Evolutionary conservation across 495 filamentous ascomycete species (phyloP), one percentile per base, ranked within the genome.

Genomic region (Echria macrotheca): DNA sequence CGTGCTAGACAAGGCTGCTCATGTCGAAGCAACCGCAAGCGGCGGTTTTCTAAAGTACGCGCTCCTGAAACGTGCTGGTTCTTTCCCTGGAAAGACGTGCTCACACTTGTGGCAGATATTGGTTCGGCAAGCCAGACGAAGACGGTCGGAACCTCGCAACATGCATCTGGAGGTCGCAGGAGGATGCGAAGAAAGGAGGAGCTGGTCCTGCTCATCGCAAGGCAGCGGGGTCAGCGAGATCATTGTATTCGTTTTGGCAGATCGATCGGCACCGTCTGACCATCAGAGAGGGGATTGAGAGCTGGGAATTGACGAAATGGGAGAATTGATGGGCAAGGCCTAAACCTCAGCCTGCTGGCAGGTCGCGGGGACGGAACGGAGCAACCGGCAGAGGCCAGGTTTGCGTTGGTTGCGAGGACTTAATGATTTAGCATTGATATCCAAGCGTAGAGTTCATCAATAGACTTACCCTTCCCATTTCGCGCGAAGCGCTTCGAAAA

Each of bases 21-120:
- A 94, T 57, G 71, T 73, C 22, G 88, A 95, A 65, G 90, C 90
- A 9, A 81, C 77, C 4, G 71, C 71, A 26, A 84, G 81, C 54
- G 89, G 88, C 1, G 89, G 90, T n/a, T 73, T 96, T 59, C 68
- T 95, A 57, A 93, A 94, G 78, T 79, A 65, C 28, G 73, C 56
- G 40, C 0, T n/a, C 35, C 24, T 6, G 5, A 22, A 14, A 19
- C 58, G 55, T 24, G 8, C 44, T 29, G 10, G 9, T 21, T 17
- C 26, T 60, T 54, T 53, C 38, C 41, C 10, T 25, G 1, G 24
- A 10, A n/a, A 31, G 7, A 12, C 1, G 23, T 44, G 37, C 53
- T 54, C 24, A 58, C 57, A 55, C 37, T 48, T 25, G 47, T 25
- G 22, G 48, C 57, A 79, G 76, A 53, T 90, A 91, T 68, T 93